A percentile compares a stretch with the other conserved stretches of the same genome.
Conservation (phyloP, 257 asterid genomes). For the Petrea volubilis region DNA sequence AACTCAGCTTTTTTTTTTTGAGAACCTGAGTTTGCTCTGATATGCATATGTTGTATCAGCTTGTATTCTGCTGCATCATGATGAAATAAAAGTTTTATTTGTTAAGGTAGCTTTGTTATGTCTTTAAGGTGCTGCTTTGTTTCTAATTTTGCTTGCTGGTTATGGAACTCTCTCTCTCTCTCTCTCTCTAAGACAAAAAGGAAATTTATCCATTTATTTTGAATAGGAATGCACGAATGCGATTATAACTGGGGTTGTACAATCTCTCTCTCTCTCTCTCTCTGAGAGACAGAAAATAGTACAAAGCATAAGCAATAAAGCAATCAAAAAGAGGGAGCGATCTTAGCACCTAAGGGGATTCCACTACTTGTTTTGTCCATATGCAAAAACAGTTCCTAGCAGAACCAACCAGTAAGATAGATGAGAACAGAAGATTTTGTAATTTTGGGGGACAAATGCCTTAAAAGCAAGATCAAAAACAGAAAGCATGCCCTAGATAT, state of each 20-base stretch:
- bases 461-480: not conserved
- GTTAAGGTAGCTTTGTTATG: not conserved
- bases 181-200: too few relatives aligned
- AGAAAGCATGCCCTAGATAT: not conserved
- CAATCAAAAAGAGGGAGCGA: not conserved
- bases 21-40: slow-evolving; percentile 21
- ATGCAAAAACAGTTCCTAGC: slow-evolving; percentile 93
- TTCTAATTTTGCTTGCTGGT: not conserved
- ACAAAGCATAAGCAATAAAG: slow-evolving; percentile 1
- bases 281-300: too few relatives aligned
- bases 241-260: too few relatives aligned
- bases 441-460: not conserved
- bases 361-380: slow-evolving; percentile 99
- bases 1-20: slow-evolving; percentile 40
- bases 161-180: too few relatives aligned
- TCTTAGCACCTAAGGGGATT: slow-evolving; percentile 70
- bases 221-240: too few relatives aligned
- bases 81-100: not conserved
- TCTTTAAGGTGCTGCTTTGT: not conserved
- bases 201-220: too few relatives aligned
- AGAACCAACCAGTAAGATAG: slow-evolving; percentile 15
- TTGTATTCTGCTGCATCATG: not conserved
- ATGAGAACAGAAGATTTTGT: not conserved
- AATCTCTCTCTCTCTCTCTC: too few relatives aligned
- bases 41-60: not conserved